Evolutionary conservation across 345 rosid genomes (phyloP).

Genomic region (Tarenaya hassleriana): DNA sequence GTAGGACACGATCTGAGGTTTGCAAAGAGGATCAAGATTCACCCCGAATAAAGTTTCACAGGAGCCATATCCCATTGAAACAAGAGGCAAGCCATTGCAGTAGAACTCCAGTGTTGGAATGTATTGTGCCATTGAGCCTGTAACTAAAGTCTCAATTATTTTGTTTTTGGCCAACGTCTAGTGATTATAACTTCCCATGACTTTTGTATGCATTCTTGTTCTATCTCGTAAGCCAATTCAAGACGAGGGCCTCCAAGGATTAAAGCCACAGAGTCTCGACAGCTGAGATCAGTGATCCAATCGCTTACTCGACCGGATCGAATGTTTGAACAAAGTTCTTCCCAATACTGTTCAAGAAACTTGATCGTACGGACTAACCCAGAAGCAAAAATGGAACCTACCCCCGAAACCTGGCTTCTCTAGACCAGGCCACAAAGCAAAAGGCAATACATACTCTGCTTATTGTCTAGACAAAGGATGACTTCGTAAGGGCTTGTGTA

Average conservation of each 20-base stretch:
- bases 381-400: conserved; percentile 84
- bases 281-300: conserved; percentile 63
- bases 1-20: conserved; percentile 75
- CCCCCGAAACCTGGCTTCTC: conserved; percentile 63
- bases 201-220: conserved; percentile 35
- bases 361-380: conserved; percentile 74
- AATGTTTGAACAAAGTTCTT: conserved; percentile 64
- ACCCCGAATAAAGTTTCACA: conserved; percentile 88
- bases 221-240: conserved; percentile 46
- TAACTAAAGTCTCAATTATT: conserved; percentile 73
- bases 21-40: conserved; percentile 62
- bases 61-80: conserved; percentile 84
- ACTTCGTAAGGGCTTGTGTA: conserved; percentile 84
- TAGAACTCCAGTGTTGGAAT: conserved; percentile 64
- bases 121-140: conserved; percentile 92
- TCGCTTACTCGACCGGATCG: conserved; percentile 55
- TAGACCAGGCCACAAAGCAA: conserved; percentile 74
- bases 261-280: conserved; percentile 42
- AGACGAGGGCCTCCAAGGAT: conserved; percentile 41
- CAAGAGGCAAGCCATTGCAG: conserved; percentile 67
- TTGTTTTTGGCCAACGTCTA: conserved; percentile 70
- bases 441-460: conserved; percentile 79
- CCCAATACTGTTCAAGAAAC: conserved; percentile 61
- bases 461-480: conserved; percentile 71
- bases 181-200: conserved; percentile 85